phyloP scores from a whole-genome alignment of 352 stramenopile species.

The Pythium pectinolyticum region DNA sequence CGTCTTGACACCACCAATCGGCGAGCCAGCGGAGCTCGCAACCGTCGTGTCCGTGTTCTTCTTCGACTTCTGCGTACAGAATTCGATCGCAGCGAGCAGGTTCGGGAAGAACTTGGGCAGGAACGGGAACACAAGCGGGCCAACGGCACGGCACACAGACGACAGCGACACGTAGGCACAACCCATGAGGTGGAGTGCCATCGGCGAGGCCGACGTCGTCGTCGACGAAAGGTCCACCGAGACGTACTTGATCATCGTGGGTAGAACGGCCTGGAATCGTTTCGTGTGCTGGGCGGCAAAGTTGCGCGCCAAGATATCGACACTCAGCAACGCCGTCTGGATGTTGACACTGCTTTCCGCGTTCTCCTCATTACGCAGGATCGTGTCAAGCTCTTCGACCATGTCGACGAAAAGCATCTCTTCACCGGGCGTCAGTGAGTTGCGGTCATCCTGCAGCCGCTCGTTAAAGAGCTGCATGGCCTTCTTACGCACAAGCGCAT shows the following conservation, averaged over 20 bases:
- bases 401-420: constrained; percentile 87
- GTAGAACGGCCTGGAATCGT: constrained; percentile 70
- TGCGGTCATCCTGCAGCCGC: constrained; percentile 67
- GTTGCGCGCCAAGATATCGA: constrained; percentile 82
- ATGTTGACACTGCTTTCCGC: constrained; percentile 75
- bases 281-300: constrained; percentile 73
- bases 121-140: constrained; percentile 75
- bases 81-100: constrained; percentile 62
- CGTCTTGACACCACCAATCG: constrained; percentile 36
- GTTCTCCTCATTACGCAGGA: constrained; percentile 62
- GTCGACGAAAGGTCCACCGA: constrained; percentile 38
- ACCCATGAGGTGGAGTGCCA: constrained; percentile 71
- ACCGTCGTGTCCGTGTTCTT: neutral
- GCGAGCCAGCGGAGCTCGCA: neutral
- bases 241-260: constrained; percentile 78
- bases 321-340: constrained; percentile 80
- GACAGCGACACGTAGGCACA: constrained; percentile 83
- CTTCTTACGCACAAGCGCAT: constrained; percentile 84
- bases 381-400: constrained; percentile 75
- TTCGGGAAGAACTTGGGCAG: constrained; percentile 83
- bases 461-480: constrained; percentile 90
- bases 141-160: constrained; percentile 68
- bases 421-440: constrained; percentile 61
- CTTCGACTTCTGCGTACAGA: constrained; percentile 37
- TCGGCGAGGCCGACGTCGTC: constrained; percentile 38